Percentiles rank a stretch among this genome's conserved stretches.
phyloP scores from a whole-genome alignment of 371 early-diverging fungal species.

The Apophysomyces elegans region DNA sequence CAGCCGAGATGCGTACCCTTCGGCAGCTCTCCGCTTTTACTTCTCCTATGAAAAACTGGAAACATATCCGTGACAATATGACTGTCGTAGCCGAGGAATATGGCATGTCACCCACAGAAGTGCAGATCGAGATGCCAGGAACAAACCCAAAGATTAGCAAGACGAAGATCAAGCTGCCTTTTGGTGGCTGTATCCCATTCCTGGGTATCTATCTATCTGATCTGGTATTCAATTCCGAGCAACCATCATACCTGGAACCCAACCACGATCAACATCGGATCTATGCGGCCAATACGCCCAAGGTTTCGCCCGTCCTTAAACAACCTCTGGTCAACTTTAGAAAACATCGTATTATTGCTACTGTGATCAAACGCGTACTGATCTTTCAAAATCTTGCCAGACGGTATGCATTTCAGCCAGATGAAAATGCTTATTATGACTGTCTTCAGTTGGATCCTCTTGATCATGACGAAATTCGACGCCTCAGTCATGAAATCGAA shows the following conservation, averaged over 20 bases:
- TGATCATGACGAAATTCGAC: conserved; percentile 40
- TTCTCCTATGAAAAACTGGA: conserved; percentile 68
- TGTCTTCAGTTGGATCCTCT: conserved; percentile 40
- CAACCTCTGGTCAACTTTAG: conserved; percentile 66
- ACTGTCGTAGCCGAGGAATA: conserved; percentile 63
- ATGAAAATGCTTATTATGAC: conserved; percentile 42
- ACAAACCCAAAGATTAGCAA: conserved; percentile 32
- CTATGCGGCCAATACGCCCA: conserved; percentile 23
- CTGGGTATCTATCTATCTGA: conserved; percentile 72
- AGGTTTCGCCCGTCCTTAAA: conserved; percentile 32
- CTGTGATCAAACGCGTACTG: conserved; percentile 65
- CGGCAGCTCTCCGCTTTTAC: conserved; percentile 61
- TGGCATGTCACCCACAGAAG: conserved; percentile 46
- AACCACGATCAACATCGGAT: conserved; percentile 32
- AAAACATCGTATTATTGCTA: conserved; percentile 67
- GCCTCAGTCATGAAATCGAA: conserved; percentile 30
- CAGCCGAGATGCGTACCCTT: conserved; percentile 54
- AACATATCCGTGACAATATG: conserved; percentile 69
- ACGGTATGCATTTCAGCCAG: conserved; percentile 59
- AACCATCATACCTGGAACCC: conserved; percentile 57
- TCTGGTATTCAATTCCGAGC: conserved; percentile 67
- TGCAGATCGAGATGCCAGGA: conserved; percentile 45
- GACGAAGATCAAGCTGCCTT: conserved; percentile 43
- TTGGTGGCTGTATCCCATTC: conserved; percentile 67
- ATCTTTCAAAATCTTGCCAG: conserved; percentile 63